phyloP scores from a whole-genome alignment of 345 rosid species.

The Dovyalis caffra region DNA sequence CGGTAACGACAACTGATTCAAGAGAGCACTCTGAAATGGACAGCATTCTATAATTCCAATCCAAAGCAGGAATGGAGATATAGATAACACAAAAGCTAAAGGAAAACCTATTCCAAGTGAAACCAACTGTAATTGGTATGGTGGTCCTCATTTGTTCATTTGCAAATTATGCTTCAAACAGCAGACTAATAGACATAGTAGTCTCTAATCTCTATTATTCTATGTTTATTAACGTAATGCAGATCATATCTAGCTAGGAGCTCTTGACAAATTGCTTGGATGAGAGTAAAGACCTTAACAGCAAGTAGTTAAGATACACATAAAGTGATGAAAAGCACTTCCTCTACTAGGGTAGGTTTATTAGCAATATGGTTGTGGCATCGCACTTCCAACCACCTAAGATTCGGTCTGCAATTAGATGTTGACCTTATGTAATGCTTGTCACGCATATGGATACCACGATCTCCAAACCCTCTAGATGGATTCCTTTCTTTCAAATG shows the following conservation, averaged over 20 bases:
- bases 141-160: neutral
- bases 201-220: neutral
- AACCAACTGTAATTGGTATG: neutral
- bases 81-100: neutral
- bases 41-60: neutral
- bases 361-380: neutral
- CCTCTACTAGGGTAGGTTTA: neutral
- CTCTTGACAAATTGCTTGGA: neutral
- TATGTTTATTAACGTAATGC: neutral
- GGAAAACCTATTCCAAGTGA: neutral
- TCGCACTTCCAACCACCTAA: slow-evolving; percentile 3
- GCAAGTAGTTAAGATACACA: neutral
- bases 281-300: neutral
- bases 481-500: neutral
- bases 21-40: neutral
- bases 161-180: neutral
- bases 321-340: neutral
- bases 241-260: neutral
- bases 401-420: slow-evolving; percentile 6
- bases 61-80: neutral
- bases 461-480: neutral
- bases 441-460: slow-evolving; percentile 6
- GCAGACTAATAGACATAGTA: neutral
- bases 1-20: neutral
- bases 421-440: slow-evolving; percentile 20